Evolutionary conservation across 1,139 yeast genomes (phyloP).

Genomic region (Wickerhamomyces sp.): DNA sequence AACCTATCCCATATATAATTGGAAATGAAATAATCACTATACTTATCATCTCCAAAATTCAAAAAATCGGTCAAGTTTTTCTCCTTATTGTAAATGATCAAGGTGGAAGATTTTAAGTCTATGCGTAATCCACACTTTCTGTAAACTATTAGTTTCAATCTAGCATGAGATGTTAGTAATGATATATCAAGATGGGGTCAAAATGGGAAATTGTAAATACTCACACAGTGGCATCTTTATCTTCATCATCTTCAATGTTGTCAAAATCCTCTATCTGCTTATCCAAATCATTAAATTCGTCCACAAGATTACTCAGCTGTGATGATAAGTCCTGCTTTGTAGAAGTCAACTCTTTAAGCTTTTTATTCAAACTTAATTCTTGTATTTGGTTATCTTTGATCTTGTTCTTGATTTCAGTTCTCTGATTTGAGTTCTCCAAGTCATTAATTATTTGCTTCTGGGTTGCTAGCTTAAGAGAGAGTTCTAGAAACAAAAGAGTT

Average conservation of each 20-base stretch:
- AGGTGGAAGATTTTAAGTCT: slow-evolving; percentile 35
- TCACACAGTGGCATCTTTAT: slow-evolving; percentile 30
- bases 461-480: slow-evolving; percentile 22
- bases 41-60: slow-evolving; percentile 48
- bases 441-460: slow-evolving; percentile 9
- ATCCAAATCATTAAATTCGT: slow-evolving; percentile 33
- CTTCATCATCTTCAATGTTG: slow-evolving; percentile 24
- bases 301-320: slow-evolving; percentile 39
- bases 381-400: slow-evolving; percentile 16
- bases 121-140: slow-evolving; percentile 33
- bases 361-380: slow-evolving; percentile 18
- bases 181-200: too few species aligned
- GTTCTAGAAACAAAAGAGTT: slow-evolving; percentile 14
- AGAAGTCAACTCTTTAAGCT: slow-evolving; percentile 18
- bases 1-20: slow-evolving; percentile 70
- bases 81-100: slow-evolving; percentile 48
- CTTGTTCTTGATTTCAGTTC: slow-evolving; percentile 15
- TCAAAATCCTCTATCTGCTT: slow-evolving; percentile 24
- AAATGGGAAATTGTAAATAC: too few species aligned
- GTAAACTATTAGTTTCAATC: slow-evolving; percentile 33
- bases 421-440: slow-evolving; percentile 11
- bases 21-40: slow-evolving; percentile 59
- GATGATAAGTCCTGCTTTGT: slow-evolving; percentile 26
- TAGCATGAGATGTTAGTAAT: not conserved
- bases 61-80: slow-evolving; percentile 47